Conservation (phyloP, 1,139 yeast genomes). For the Saccharomycopsis crataegensis region DNA sequence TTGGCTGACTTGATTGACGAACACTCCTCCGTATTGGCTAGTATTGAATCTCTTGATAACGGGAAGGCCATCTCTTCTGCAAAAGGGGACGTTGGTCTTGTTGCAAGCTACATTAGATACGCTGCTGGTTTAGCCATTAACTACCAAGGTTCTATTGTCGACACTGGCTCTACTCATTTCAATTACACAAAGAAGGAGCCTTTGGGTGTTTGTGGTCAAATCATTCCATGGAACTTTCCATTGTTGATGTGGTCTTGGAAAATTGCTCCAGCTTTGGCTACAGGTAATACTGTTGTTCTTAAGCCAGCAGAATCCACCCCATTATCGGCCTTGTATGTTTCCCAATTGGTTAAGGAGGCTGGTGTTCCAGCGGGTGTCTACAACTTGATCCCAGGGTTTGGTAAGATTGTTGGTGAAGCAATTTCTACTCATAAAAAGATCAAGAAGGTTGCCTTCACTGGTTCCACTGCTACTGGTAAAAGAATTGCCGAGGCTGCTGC, state of each 20-base stretch:
- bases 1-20: slow-evolving; percentile 52
- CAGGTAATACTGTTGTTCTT: slow-evolving; percentile 54
- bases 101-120: slow-evolving; percentile 48
- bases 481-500: slow-evolving; percentile 49
- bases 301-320: slow-evolving; percentile 59
- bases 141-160: slow-evolving; percentile 53
- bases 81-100: slow-evolving; percentile 47
- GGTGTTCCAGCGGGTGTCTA: slow-evolving; percentile 54
- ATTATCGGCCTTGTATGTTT: slow-evolving; percentile 47
- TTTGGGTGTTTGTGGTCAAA: slow-evolving; percentile 57
- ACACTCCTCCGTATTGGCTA: slow-evolving; percentile 45
- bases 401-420: slow-evolving; percentile 53
- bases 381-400: slow-evolving; percentile 51
- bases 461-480: slow-evolving; percentile 56
- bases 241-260: slow-evolving; percentile 57
- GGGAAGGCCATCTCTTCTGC: slow-evolving; percentile 56
- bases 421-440: slow-evolving; percentile 43
- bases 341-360: slow-evolving; percentile 43
- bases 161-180: slow-evolving; percentile 45
- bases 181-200: slow-evolving; percentile 46
- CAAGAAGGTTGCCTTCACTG: slow-evolving; percentile 54
- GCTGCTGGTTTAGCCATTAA: slow-evolving; percentile 73
- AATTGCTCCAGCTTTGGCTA: slow-evolving; percentile 52
- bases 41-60: slow-evolving; percentile 70
- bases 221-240: slow-evolving; percentile 64